phyloP scores from a whole-genome alignment of 1,284 basidiomycete genomes.

The Tylopilus orsonianus region DNA sequence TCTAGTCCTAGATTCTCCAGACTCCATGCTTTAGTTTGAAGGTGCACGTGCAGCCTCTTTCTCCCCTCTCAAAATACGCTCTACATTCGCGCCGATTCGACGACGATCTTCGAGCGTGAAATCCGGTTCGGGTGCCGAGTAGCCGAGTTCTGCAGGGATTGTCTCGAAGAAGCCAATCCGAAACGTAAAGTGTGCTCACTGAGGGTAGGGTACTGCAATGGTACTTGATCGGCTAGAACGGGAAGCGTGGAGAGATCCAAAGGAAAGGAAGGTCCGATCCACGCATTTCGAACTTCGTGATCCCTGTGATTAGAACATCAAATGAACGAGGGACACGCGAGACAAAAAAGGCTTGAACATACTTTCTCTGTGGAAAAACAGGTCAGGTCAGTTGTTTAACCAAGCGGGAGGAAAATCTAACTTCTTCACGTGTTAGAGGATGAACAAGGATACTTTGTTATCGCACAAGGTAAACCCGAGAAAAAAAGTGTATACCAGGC shows the following conservation, averaged over 20 bases:
- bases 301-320: slow-evolving; percentile 39
- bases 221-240: slow-evolving; percentile 49
- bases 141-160: slow-evolving; percentile 46
- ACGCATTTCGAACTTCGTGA: slow-evolving; percentile 64
- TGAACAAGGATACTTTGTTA: slow-evolving; percentile 53
- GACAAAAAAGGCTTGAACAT: slow-evolving; percentile 2
- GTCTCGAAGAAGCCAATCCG: neutral
- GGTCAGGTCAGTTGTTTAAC: neutral
- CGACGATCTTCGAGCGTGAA: slow-evolving; percentile 50
- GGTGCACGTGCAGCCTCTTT: slow-evolving; percentile 56
- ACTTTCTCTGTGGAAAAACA: slow-evolving; percentile 36
- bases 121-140: slow-evolving; percentile 44
- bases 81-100: slow-evolving; percentile 47
- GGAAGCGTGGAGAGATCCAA: slow-evolving; percentile 61
- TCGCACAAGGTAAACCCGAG: neutral
- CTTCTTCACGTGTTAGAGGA: slow-evolving; percentile 67
- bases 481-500: neutral
- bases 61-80: slow-evolving; percentile 49
- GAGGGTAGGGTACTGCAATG: slow-evolving; percentile 67
- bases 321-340: neutral
- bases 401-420: slow-evolving; percentile 30
- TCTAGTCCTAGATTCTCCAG: no score
- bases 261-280: slow-evolving; percentile 69
- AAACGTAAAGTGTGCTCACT: slow-evolving; percentile 41
- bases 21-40: slow-evolving; percentile 14